These are phyloP conservation scores for Dillenia turbinata DNA, from an alignment of 164 flowering plant genomes.

Conservation along the genomic window DNA sequence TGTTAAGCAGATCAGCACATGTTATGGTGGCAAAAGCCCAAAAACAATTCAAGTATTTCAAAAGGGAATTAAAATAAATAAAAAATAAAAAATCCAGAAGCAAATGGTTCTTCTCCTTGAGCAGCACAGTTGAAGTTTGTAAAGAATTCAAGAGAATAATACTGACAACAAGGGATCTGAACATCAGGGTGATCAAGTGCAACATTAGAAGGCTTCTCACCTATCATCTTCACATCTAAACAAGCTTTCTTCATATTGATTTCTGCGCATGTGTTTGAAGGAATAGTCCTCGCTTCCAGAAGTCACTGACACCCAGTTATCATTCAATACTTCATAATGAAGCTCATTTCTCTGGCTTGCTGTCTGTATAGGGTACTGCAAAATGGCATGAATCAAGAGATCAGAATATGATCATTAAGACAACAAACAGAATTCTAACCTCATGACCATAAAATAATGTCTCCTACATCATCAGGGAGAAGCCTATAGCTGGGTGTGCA, in stretches of 20 bases:
- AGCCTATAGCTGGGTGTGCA: slow-evolving; percentile 98
- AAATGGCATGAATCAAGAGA: no score
- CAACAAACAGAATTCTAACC: not conserved
- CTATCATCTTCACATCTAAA: slow-evolving; percentile 99
- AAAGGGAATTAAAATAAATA: no score
- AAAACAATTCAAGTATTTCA: no score
- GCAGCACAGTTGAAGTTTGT: no score
- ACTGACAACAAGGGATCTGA: no score
- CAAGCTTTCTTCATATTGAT: slow-evolving; percentile 96
- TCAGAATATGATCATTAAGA: not conserved
- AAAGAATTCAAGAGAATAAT: no score
- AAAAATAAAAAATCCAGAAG: no score
- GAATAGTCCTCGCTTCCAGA: slow-evolving; percentile 99
- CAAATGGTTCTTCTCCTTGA: no score
- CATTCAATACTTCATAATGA: slow-evolving; percentile 85
- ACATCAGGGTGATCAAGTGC: no score
- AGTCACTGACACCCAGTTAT: slow-evolving; percentile 94
- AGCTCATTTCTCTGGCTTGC: slow-evolving; percentile 83
- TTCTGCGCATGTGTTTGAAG: slow-evolving; percentile 97
- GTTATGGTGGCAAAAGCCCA: no score
- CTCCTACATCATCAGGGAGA: slow-evolving; percentile 79
- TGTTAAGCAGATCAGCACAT: no score
- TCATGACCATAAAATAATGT: not conserved
- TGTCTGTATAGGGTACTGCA: slow-evolving; percentile 73
- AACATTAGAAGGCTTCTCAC: slow-evolving; percentile 24